Evolutionary conservation across 805 yeast genomes (phyloP), one percentile per base, ranked within the genome.

Genomic region (Candida ficus): DNA sequence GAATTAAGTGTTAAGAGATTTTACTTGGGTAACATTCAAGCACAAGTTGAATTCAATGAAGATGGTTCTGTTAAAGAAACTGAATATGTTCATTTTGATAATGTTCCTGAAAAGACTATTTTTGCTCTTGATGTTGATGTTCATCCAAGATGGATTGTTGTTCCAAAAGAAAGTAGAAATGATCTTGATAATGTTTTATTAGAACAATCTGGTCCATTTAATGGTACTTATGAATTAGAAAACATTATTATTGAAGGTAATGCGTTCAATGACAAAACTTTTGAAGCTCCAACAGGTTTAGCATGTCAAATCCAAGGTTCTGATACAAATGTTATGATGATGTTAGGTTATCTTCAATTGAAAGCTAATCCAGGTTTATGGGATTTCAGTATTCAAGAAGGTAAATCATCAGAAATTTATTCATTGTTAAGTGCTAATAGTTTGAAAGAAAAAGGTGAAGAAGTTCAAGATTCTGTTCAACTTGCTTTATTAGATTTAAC

Each of bases 311-410:
- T 55, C 13, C 42, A 47, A 28, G 52, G 49, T 1, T 64, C 71
- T 1, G 87, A 80, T 47, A 82, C 96, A 0, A 66, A 63, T 29
- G 78, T 89, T 1, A 84, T 91, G 93, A 73, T 80, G 1, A 81
- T 84, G 29, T 67, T 82, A 46, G 97, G 97, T 0, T 91, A 91
- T 59, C 75, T 83, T 39, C 97, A 90, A 60, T 65, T 93, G 34
- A 76, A 75, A 46, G 78, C 83, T 0, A 68, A 67, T 37, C 93
- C 95, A 1, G 96, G 96, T 0, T 34, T 68, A 4, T 85, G 86
- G 82, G 57, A 63, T 2, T 56, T 86, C n/a, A 49, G 53, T 1
- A 52, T 80, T 11, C 72, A 73, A 45, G 56, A 56, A 4, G 68
- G 76, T 2, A 49, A 61, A 35, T 58, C 82, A 1, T 53, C 64